Percentiles rank a stretch among this genome's conserved stretches.
These are phyloP conservation scores for Cucurbita pepo DNA, from an alignment of 306 rosid genomes.

Conservation along the genomic window DNA sequence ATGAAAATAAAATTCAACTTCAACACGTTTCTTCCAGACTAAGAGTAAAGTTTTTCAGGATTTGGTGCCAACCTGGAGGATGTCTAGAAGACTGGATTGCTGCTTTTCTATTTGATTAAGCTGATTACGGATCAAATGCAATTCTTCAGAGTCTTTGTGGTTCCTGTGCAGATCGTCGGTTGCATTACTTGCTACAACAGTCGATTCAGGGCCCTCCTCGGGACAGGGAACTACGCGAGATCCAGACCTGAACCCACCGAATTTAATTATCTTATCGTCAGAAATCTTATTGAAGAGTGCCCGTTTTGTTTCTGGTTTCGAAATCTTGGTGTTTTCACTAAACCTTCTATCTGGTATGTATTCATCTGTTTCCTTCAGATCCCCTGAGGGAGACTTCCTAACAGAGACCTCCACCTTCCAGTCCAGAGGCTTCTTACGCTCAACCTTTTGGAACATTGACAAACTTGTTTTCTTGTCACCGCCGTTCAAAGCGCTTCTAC, in stretches of 20 bases:
- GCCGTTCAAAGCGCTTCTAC: conserved; percentile 22
- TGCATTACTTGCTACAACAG: conserved; percentile 23
- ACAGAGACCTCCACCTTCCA: conserved; percentile 42
- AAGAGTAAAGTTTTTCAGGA: neutral
- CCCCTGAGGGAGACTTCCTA: conserved; percentile 23
- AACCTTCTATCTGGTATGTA: conserved; percentile 21
- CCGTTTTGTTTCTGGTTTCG: conserved; percentile 39
- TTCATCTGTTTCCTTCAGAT: conserved; percentile 32
- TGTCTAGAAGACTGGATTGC: conserved; percentile 76
- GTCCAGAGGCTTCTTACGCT: conserved; percentile 23
- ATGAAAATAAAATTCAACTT: neutral
- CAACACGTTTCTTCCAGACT: neutral
- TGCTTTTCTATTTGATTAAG: conserved; percentile 84
- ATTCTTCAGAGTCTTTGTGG: conserved; percentile 52
- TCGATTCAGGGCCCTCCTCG: conserved; percentile 39
- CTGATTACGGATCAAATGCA: conserved; percentile 64
- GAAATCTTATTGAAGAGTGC: conserved; percentile 33
- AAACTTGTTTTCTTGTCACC: conserved; percentile 28
- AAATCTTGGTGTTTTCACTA: conserved; percentile 25
- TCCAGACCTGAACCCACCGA: conserved; percentile 45
- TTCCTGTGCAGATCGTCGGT: conserved; percentile 30
- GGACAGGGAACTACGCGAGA: conserved; percentile 78
- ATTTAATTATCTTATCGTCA: conserved; percentile 34
- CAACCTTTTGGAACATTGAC: conserved; percentile 23
- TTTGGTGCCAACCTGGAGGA: conserved; percentile 61